These are phyloP conservation scores for Aureobasidium sp. DNA, from an alignment of 2,329 filamentous ascomycete species.

Conservation along the genomic window DNA sequence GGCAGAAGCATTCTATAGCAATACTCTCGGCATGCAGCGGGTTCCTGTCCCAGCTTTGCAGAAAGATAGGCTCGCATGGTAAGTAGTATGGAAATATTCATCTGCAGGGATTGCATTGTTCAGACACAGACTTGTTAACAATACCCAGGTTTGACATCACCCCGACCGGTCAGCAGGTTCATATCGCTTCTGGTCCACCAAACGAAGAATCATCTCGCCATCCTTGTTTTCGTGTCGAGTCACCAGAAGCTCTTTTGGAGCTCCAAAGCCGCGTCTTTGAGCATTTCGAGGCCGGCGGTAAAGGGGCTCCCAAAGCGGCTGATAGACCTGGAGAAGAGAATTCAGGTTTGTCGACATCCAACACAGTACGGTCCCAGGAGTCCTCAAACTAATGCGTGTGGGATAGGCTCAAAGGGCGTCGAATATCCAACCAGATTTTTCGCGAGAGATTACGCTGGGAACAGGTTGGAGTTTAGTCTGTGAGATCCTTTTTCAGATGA, in stretches of 20 bases:
- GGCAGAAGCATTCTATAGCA: conserved; percentile 48
- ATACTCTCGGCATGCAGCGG: conserved; percentile 47
- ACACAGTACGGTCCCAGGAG: not conserved
- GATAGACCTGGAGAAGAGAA: conserved; percentile 45
- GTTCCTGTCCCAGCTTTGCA: conserved; percentile 47
- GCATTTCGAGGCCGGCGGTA: conserved; percentile 42
- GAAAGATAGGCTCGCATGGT: conserved; percentile 48
- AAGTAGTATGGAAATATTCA: not conserved
- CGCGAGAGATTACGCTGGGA: conserved; percentile 39
- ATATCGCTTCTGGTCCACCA: conserved; percentile 12
- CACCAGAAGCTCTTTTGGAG: conserved; percentile 38
- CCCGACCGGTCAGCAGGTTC: conserved; percentile 19
- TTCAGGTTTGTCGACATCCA: conserved; percentile 27
- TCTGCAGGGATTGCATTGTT: no score
- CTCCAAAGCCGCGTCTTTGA: conserved; percentile 45
- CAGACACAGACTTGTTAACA: no score
- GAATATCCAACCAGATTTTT: conserved; percentile 58
- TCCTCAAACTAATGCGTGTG: not conserved
- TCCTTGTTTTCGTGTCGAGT: conserved; percentile 50
- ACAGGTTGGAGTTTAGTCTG: conserved; percentile 33
- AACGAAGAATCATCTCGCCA: conserved; percentile 40
- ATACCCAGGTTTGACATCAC: conserved; percentile 36
- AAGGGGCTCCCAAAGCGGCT: conserved; percentile 44
- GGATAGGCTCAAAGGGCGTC: conserved; percentile 42
- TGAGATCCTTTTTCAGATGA: conserved; percentile 12